Percentiles rank a stretch among this genome's conserved stretches.
Conservation (phyloP, 2,329 filamentous ascomycete genomes). For the Neofusicoccum sp. region DNA sequence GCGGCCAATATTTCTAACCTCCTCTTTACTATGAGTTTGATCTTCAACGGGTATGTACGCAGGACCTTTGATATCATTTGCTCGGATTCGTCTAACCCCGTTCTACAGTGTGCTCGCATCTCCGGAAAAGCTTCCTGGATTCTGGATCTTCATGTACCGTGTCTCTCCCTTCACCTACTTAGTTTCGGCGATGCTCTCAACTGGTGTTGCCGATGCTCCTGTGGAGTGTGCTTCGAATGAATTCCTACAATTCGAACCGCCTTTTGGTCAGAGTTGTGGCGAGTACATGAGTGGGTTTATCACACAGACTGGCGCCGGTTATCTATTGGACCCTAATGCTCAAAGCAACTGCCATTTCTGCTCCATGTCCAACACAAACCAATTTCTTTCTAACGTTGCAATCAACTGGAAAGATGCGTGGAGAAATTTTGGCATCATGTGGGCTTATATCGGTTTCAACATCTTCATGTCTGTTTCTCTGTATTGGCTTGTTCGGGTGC, state of each 20-base stretch:
- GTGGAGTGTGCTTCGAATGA: conserved; percentile 51
- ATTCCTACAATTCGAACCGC: conserved; percentile 41
- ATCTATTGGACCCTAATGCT: too few species aligned
- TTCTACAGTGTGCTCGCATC: conserved; percentile 60
- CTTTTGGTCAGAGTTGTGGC: conserved; percentile 41
- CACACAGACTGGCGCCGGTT: too few species aligned
- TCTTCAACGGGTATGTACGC: conserved; percentile 51
- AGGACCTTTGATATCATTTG: conserved; percentile 30
- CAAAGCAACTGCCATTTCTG: conserved; percentile 41
- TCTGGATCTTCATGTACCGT: conserved; percentile 78
- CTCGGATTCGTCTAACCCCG: conserved; percentile 47
- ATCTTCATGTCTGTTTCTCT: conserved; percentile 42
- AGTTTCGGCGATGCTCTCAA: conserved; percentile 41
- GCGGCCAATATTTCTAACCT: conserved; percentile 63
- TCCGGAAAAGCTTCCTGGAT: conserved; percentile 59
- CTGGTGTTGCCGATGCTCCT: conserved; percentile 43
- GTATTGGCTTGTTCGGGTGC: conserved; percentile 50
- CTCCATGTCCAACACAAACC: conserved; percentile 33
- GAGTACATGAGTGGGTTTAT: too few species aligned
- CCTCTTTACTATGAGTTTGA: conserved; percentile 57
- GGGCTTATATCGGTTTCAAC: conserved; percentile 49
- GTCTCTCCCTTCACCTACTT: conserved; percentile 67
- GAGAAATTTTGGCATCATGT: conserved; percentile 51
- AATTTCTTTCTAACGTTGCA: conserved; percentile 35
- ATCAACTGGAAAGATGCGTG: conserved; percentile 41